Evolutionary conservation across 805 yeast genomes (phyloP).

Genomic region (Geotrichum ghanense): DNA sequence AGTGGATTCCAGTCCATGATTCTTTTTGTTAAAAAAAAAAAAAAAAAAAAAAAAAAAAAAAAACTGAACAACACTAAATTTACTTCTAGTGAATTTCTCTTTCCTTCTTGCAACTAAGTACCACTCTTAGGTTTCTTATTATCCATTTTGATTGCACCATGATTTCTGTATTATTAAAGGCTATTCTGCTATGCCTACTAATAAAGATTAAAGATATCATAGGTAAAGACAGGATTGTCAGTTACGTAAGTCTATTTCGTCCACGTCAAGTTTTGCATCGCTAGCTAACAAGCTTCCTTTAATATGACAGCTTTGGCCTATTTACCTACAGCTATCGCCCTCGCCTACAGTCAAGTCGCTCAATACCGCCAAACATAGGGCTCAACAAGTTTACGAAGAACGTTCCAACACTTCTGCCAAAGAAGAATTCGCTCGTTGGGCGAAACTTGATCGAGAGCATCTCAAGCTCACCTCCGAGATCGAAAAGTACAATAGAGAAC

Average conservation of each 20-base stretch:
- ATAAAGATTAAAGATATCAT: not conserved
- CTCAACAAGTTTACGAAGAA: constrained; percentile 36
- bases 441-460: constrained; percentile 67
- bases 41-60: not conserved
- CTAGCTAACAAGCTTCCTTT: not conserved
- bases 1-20: too few relatives aligned
- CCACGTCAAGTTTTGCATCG: too few relatives aligned
- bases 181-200: not conserved
- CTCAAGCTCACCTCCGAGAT: constrained; percentile 48
- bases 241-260: not conserved
- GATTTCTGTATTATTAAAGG: not conserved
- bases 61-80: not conserved
- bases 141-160: not conserved
- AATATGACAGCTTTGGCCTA: constrained; percentile 26
- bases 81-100: not conserved
- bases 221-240: not conserved
- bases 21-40: too few relatives aligned
- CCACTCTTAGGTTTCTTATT: not conserved
- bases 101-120: not conserved
- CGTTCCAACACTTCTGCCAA: constrained; percentile 66
- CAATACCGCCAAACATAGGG: constrained; percentile 31
- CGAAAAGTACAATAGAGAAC: constrained; percentile 23
- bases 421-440: constrained; percentile 94
- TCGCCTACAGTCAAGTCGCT: constrained; percentile 25
- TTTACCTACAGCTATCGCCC: constrained; percentile 28